phyloP scores from a whole-genome alignment of 179 eudicot genomes.

The Beta macrorhiza region DNA sequence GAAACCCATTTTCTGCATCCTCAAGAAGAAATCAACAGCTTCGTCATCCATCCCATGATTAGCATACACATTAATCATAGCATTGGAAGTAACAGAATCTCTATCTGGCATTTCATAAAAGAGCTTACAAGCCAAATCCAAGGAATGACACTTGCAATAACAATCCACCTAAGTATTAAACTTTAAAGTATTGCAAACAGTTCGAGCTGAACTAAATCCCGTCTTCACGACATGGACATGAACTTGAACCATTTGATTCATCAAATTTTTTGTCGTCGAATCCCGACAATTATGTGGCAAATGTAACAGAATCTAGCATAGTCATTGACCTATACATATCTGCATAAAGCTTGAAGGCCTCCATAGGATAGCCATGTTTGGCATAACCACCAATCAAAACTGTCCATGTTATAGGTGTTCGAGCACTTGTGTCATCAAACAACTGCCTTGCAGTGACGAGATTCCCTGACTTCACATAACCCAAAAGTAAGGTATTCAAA shows the following conservation, averaged over 20 bases:
- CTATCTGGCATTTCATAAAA: slow-evolving; percentile 48
- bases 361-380: slow-evolving; percentile 36
- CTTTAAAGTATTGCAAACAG: slow-evolving; percentile 67
- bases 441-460: slow-evolving; percentile 52
- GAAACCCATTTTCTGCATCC: slow-evolving; percentile 59
- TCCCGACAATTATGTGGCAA: slow-evolving; percentile 65
- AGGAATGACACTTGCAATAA: slow-evolving; percentile 58
- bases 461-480: slow-evolving; percentile 56
- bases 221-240: slow-evolving; percentile 63
- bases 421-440: slow-evolving; percentile 48
- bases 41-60: slow-evolving; percentile 42
- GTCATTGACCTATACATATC: slow-evolving; percentile 54
- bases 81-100: slow-evolving; percentile 71
- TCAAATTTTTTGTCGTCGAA: slow-evolving; percentile 36
- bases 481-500: slow-evolving; percentile 55
- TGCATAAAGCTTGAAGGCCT: slow-evolving; percentile 54
- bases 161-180: slow-evolving; percentile 49
- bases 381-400: slow-evolving; percentile 76
- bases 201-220: slow-evolving; percentile 37
- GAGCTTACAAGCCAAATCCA: slow-evolving; percentile 45
- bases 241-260: slow-evolving; percentile 47
- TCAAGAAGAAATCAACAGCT: slow-evolving; percentile 49
- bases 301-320: slow-evolving; percentile 65
- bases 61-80: slow-evolving; percentile 64
- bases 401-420: slow-evolving; percentile 69